Evolutionary conservation across 768 basidiomycete genomes (phyloP).

Genomic region (Strobilomyces echinocephalus): DNA sequence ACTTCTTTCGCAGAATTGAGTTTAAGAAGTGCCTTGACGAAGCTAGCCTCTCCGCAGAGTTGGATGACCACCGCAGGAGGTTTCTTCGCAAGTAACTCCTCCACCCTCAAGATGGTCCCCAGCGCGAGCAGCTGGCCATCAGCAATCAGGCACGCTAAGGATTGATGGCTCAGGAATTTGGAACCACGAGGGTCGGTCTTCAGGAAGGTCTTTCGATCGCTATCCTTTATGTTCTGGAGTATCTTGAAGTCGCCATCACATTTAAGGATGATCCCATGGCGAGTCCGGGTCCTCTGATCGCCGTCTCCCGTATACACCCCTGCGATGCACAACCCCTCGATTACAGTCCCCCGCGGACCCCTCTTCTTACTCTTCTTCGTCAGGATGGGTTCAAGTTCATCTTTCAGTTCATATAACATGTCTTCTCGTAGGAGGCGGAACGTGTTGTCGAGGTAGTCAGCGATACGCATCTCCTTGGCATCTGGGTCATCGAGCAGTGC

Average conservation of each 20-base stretch:
- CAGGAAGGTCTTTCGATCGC: conserved; percentile 36
- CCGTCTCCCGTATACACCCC: conserved; percentile 33
- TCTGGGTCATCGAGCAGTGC: conserved; percentile 41
- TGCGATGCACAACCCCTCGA: conserved; percentile 36
- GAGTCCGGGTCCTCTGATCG: conserved; percentile 27
- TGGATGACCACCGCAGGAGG: conserved; percentile 52
- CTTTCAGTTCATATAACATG: conserved; percentile 45
- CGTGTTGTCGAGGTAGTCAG: conserved; percentile 58
- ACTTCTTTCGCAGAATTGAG: conserved; percentile 34
- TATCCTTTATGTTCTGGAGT: conserved; percentile 29
- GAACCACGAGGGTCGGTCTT: conserved; percentile 32
- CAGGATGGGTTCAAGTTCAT: conserved; percentile 45
- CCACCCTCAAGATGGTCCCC: conserved; percentile 50
- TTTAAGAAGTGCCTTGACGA: conserved; percentile 35
- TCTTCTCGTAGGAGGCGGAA: conserved; percentile 50
- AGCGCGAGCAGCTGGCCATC: conserved; percentile 49
- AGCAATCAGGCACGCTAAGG: conserved; percentile 47
- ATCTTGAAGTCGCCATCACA: conserved; percentile 35
- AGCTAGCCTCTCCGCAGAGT: conserved; percentile 41
- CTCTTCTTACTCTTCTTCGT: conserved; percentile 35
- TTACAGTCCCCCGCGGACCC: conserved; percentile 32
- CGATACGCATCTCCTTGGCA: conserved; percentile 33
- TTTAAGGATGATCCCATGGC: conserved; percentile 40
- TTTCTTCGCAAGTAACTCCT: conserved; percentile 43
- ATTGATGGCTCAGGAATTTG: conserved; percentile 49